Conservation (phyloP, 225 moss, liverwort and hornwort genomes). For the Physcomitrellopsis africana region DNA sequence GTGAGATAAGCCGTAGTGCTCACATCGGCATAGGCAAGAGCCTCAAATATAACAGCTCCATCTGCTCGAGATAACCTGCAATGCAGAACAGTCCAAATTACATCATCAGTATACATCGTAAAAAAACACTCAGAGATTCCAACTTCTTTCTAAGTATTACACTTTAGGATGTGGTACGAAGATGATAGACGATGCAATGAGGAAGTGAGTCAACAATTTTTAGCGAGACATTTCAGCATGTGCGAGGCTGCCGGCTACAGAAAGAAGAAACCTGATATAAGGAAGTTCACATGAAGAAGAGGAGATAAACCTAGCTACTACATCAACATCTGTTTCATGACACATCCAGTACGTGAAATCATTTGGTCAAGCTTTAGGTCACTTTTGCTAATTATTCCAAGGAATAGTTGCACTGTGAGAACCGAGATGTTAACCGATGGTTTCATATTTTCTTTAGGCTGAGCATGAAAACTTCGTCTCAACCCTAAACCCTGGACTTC, state of each 20-base stretch:
- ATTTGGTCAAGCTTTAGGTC: neutral
- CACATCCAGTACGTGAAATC: neutral
- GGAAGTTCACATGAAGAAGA: conserved; percentile 6
- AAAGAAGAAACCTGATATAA: neutral
- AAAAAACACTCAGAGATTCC: neutral
- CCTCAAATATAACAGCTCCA: conserved; percentile 92
- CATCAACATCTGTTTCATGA: neutral
- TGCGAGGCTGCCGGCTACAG: neutral
- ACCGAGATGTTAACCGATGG: neutral
- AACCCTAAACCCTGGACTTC: conserved; percentile 26
- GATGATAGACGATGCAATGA: neutral
- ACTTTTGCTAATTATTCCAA: conserved; percentile 18
- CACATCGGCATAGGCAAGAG: conserved; percentile 94
- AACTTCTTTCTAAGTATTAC: conserved; percentile 4
- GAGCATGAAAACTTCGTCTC: conserved; percentile 1
- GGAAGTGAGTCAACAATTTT: conserved; percentile 3
- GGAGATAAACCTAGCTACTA: conserved; percentile 16
- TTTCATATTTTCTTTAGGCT: neutral
- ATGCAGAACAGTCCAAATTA: conserved; percentile 16
- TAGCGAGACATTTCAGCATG: neutral
- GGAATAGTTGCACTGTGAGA: neutral
- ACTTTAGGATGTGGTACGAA: conserved; percentile 14
- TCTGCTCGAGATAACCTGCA: conserved; percentile 85
- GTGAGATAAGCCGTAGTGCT: conserved; percentile 89
- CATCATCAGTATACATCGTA: conserved; percentile 24